A percentile compares a stretch with the other conserved stretches of the same genome.
These are phyloP conservation scores for Leccinum imitatum DNA, from an alignment of 768 basidiomycete genomes.

Conservation along the genomic window DNA sequence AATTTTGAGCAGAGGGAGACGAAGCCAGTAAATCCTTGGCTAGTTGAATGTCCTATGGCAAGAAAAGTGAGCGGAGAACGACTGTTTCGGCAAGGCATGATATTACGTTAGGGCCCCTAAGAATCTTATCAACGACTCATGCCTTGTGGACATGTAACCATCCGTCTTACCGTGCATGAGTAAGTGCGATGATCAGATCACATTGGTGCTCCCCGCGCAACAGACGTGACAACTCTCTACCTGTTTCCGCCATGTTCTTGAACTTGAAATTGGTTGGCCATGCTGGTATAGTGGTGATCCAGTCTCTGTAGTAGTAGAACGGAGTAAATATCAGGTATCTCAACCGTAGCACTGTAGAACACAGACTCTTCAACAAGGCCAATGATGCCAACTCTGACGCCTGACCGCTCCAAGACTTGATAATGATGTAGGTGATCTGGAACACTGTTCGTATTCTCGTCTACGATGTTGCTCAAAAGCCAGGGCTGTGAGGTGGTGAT, in stretches of 20 bases:
- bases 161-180: conserved; percentile 64
- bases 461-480: conserved; percentile 86
- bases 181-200: conserved; percentile 83
- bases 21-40: conserved; percentile 63
- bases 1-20: conserved; percentile 53
- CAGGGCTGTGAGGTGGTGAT: conserved; percentile 57
- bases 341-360: neutral
- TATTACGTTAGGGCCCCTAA: conserved; percentile 33
- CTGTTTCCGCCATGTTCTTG: conserved; percentile 71
- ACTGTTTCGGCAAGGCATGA: neutral
- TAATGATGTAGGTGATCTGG: conserved; percentile 65
- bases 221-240: conserved; percentile 64
- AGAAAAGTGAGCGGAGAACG: conserved; percentile 11
- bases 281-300: conserved; percentile 84
- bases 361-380: conserved; percentile 84
- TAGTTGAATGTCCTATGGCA: conserved; percentile 60
- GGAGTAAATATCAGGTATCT: neutral
- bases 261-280: conserved; percentile 84
- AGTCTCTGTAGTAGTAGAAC: conserved; percentile 53
- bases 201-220: conserved; percentile 73
- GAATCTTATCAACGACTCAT: conserved; percentile 5
- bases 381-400: conserved; percentile 74
- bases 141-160: neutral
- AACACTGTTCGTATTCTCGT: conserved; percentile 57
- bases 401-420: conserved; percentile 65